These are phyloP conservation scores for Pseudomonodictys pantanalensis DNA, from an alignment of 495 filamentous ascomycete species.

Conservation along the genomic window DNA sequence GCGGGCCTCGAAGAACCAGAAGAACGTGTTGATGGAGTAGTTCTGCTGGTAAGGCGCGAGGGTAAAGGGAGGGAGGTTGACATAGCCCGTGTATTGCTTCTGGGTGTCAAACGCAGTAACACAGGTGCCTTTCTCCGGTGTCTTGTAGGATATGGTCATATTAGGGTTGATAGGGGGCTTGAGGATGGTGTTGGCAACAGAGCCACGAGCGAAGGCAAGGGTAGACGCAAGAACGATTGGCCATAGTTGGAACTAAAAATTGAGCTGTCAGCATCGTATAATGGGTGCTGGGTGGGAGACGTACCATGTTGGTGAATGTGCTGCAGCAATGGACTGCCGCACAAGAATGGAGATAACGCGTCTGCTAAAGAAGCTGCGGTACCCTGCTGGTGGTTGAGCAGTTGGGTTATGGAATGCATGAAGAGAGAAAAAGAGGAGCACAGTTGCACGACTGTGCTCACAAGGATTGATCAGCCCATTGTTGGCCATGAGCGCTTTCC, in stretches of 20 bases:
- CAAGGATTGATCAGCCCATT: too few species aligned
- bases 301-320: neutral
- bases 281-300: neutral
- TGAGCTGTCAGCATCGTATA: neutral
- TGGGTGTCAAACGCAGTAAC: conserved; percentile 35
- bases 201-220: neutral
- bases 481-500: too few species aligned
- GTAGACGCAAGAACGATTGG: conserved; percentile 16
- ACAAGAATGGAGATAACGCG: neutral
- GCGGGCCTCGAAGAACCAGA: conserved; percentile 71
- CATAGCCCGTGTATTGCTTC: conserved; percentile 42
- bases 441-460: too few species aligned
- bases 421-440: too few species aligned
- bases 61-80: conserved; percentile 51
- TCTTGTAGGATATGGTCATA: conserved; percentile 61
- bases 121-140: conserved; percentile 49
- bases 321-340: neutral
- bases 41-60: conserved; percentile 46
- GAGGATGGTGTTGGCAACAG: conserved; percentile 46
- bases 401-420: too few species aligned
- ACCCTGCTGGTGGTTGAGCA: too few species aligned
- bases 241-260: conserved; percentile 26
- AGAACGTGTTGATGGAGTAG: conserved; percentile 72
- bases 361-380: neutral
- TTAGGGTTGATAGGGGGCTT: conserved; percentile 55